Base-by-base conservation (phyloP, 2,329 filamentous ascomycete genomes). In the Ceratocystis eucalypticola region DNA sequence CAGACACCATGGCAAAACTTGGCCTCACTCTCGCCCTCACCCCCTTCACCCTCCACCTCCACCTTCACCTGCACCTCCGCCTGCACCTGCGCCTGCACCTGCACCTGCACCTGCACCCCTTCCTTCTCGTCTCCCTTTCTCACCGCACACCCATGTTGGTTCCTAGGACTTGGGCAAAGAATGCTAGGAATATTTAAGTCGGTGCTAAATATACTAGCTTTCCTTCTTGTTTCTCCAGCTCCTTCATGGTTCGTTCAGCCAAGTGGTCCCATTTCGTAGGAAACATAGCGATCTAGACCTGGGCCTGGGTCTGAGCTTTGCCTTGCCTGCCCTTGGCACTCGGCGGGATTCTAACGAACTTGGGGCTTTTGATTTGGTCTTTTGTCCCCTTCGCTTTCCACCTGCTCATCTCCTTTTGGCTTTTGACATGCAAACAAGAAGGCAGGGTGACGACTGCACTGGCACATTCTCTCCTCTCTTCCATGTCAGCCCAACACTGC, bases 231-330 rank as follows among this genome's bases (percentile, higher is more conserved):
- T 55, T 55, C 50, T 55, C 50, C 50, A 28, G 50, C 50, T 55
- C 50, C 50, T 55, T 55, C 50, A 30, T 55, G 50, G 50, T 55
- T 55, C 50, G 50, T 28, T 55, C 50, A 55, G 50, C 50, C 50
- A 55, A 55, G 25, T 55, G 50, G 50, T 30, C 50, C 50, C 50
- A 55, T 55, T 55, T 55, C 25, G 12, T 55, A 25, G 22, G 15
- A 55, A 30, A 12, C 50, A 55, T 30, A 55, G 25, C 25, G 50
- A 55, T 55, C 50, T 55, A 55, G 50, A 55, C 50, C 22, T 17
- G 50, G 20, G 25, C 50, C 28, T 55, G 50, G 10, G 50, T 12
- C 50, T 55, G 50, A 55, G 50, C 50, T 55, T 61, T 62, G 37
- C 37, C 59, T 45, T 61, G 50, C 50, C 3, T 17, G 50, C 8